Base-by-base conservation (phyloP, 2,329 filamentous ascomycete species). In the Colletotrichum sp. region DNA sequence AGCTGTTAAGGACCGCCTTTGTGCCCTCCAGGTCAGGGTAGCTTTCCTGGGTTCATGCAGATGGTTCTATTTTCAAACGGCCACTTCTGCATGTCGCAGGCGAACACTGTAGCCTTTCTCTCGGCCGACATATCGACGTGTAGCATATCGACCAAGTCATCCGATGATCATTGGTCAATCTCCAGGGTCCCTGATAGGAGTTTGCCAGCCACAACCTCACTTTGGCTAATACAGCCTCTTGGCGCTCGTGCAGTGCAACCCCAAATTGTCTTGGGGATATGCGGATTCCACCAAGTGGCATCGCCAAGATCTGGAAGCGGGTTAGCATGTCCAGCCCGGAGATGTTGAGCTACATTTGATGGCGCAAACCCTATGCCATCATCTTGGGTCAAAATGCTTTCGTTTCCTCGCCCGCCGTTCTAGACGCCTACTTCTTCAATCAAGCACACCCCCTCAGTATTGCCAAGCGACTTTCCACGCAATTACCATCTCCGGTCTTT, bases 221-320 rank as follows among this genome's bases (percentile, higher is more conserved):
- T 34, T 26, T 65, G 36, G 70, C 70, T 58, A 60, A 68, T 65
- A 32, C 38, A 6, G 52, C 10, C 26, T 32, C 74, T 76, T 75
- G 43, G 64, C 74, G 28, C 38, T 26, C 28, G 43, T 74, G 71
- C 74, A 64, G 32, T 76, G 74, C 71, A 65, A 74, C 74, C 70
- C 34, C 12, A 24, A 34, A 52, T 26, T 61, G 57, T 66, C 71
- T 76, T 69, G 74, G 74, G 28, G 16, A 34, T n/a, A 64, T 69
- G 65, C 58, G 64, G 43, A 52, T 69, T 55, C 43, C 64, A 65
- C 64, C 64, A 67, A 21, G 58, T 21, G 58, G 21, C 52, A 65
- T 74, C 48, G 70, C 71, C 74, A 76, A 74, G 74, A 13, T 36
- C 64, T 76, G 48, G 43, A 69, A 74, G 48, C 64, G 74, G 70